A percentile compares a stretch with the other conserved stretches of the same genome.
phyloP scores from a whole-genome alignment of 352 stramenopile species.

The Phytophthora europaea region DNA sequence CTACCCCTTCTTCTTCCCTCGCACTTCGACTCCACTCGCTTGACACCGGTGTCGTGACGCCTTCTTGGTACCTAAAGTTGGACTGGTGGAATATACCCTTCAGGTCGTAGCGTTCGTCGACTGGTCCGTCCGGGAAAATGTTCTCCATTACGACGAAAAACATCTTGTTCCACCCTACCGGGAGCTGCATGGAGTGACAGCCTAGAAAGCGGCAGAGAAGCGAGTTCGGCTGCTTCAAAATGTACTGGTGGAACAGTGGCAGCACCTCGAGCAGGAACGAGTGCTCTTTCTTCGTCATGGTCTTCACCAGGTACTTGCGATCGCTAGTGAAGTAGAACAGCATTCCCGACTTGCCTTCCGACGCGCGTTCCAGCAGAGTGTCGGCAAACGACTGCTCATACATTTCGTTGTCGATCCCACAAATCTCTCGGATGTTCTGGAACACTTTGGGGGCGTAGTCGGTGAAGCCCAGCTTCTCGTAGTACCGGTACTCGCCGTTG shows the following conservation, averaged over 20 bases:
- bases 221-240: slow-evolving; percentile 84
- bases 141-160: slow-evolving; percentile 93
- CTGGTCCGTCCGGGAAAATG: slow-evolving; percentile 78
- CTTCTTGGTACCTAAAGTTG: slow-evolving; percentile 56
- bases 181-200: slow-evolving; percentile 91
- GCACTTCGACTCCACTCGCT: slow-evolving; percentile 47
- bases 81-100: slow-evolving; percentile 87
- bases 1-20: slow-evolving; percentile 37
- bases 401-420: slow-evolving; percentile 77
- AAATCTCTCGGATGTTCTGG: slow-evolving; percentile 84
- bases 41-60: slow-evolving; percentile 48
- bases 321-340: slow-evolving; percentile 92
- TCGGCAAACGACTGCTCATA: slow-evolving; percentile 90
- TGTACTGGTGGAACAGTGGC: slow-evolving; percentile 88
- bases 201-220: slow-evolving; percentile 85
- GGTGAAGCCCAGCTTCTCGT: slow-evolving; percentile 89
- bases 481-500: slow-evolving; percentile 86
- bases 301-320: slow-evolving; percentile 90
- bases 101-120: slow-evolving; percentile 87
- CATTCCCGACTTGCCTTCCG: slow-evolving; percentile 89
- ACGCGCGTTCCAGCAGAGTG: slow-evolving; percentile 84
- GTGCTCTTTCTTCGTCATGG: slow-evolving; percentile 91
- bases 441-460: slow-evolving; percentile 90
- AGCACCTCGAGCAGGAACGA: slow-evolving; percentile 86
- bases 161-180: slow-evolving; percentile 91